Evolutionary conservation across 495 filamentous ascomycete genomes (phyloP), one percentile per base, ranked within the genome.

Genomic region (Aspergillus bridgeri): DNA sequence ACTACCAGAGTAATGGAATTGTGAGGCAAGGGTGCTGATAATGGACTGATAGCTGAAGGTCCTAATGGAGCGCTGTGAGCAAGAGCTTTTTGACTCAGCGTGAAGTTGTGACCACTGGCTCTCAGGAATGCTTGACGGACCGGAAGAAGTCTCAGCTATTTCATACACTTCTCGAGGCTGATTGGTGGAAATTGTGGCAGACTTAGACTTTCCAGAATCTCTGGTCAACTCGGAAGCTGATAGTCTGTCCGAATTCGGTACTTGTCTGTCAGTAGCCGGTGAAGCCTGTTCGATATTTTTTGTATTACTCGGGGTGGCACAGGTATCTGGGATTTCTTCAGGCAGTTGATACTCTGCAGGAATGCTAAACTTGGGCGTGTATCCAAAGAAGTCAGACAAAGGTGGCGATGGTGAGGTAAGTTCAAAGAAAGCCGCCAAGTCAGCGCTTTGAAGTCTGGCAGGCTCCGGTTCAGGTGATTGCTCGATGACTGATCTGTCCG

Each of bases 121-220:
- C 24, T 48, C 38, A 29, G 48, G 11, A 5, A 23, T 22, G 43
- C 13, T 45, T 22, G 29, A 44, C 15, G 21, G 22, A 27, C 22
- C 42, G 44, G 57, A 48, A 17, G 69, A 65, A 13, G 67, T 72
- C 49, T 72, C 70, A 9, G 68, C 58, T 47, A 73, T 63, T 42
- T 70, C 68, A 27, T 38, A 22, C 7, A 51, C 33, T 47, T 59
- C 27, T 44, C 44, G 44, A 38, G 22, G 21, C 7, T 24, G 44
- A 2, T 13, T 56, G 22, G 19, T 5, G 25, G 24, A 6, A 8
- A 21, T 38, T 11, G 7, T 18, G 8, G 44, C 22, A 46, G 19
- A 21, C 11, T 58, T 13, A 42, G 47, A 3, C 23, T 27, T 38
- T 48, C 44, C 22, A 23, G 27, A 5, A 54, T 38, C 38, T 21